Evolutionary conservation across 208 protist species (phyloP).

Genomic region (Tritrichomonas foetus): DNA sequence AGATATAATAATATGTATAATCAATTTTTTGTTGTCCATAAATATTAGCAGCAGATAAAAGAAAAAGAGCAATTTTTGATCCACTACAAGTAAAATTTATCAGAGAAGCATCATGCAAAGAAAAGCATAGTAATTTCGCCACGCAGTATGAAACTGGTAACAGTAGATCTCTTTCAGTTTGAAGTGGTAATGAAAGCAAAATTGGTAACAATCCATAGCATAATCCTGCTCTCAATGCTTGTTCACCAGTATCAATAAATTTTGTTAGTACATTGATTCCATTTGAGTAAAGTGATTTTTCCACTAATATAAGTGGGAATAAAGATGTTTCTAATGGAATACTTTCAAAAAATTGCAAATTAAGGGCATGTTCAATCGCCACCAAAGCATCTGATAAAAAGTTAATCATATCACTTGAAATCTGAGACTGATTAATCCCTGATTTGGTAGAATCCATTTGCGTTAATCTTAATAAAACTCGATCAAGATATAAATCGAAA

Average conservation of each 20-base stretch:
- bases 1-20: not conserved
- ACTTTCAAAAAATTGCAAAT: not conserved
- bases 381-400: not conserved
- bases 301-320: not conserved
- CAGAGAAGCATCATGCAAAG: not conserved
- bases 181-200: not conserved
- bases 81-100: not conserved
- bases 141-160: not conserved
- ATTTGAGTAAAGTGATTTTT: not conserved
- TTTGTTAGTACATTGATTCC: not conserved
- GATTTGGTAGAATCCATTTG: not conserved
- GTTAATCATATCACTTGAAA: not conserved
- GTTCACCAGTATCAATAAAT: not conserved
- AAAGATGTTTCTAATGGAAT: not conserved
- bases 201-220: not conserved
- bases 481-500: not conserved
- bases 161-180: not conserved
- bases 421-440: not conserved
- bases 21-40: no score
- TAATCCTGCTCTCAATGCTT: not conserved
- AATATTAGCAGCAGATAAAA: not conserved
- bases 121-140: not conserved
- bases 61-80: not conserved
- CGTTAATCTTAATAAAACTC: not conserved
- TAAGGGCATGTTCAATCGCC: not conserved